Base-by-base conservation (phyloP, 2,329 filamentous ascomycete genomes). In the Monosporascus sp. region DNA sequence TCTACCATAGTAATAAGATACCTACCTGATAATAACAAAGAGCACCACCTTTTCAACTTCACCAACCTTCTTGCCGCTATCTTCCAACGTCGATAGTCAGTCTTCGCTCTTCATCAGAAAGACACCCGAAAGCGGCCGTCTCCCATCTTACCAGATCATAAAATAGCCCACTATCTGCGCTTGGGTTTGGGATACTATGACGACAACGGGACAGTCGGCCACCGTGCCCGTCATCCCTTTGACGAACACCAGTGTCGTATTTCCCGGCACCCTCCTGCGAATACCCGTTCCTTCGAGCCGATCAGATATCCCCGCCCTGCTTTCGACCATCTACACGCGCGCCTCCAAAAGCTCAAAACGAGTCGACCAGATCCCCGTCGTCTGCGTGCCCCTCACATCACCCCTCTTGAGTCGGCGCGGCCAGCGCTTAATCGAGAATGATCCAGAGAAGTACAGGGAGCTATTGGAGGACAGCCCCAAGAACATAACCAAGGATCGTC, bases 351-450 rank as follows among this genome's bases (percentile, higher is more conserved):
- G 86, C 60, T 81, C 84, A 27, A 81, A 84, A 60, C 76, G 81
- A 57, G 77, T 86, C 65, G 81, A 85, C 60, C 76, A 78, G 60
- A 84, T 96, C 61, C 85, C 89, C 8, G 85, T 97, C 59, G 90
- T 88, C 50, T 97, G 93, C 69, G 85, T 97, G 51, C 94, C 94
- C 20, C 77, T 97, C 55, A 86, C 79, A 58, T 94, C 90, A 48
- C 85, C 86, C 4, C 80, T 86, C 24, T 78, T 96, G 25, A 85
- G 84, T 53, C 78, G 80, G 27, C 84, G 90, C 64, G 91, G 91
- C 45, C 86, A 92, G 70, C 81, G 84, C 53, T 77, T 96, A 59
- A 81, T 95, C 51, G 82, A 87, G 51, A 79, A 85, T 65, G 81
- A 79, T 39, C 80, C 81, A 24, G 73, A 76, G 41, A 76, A 77